phyloP scores from a whole-genome alignment of 805 yeast genomes.

The Jamesozyma lodderae region DNA sequence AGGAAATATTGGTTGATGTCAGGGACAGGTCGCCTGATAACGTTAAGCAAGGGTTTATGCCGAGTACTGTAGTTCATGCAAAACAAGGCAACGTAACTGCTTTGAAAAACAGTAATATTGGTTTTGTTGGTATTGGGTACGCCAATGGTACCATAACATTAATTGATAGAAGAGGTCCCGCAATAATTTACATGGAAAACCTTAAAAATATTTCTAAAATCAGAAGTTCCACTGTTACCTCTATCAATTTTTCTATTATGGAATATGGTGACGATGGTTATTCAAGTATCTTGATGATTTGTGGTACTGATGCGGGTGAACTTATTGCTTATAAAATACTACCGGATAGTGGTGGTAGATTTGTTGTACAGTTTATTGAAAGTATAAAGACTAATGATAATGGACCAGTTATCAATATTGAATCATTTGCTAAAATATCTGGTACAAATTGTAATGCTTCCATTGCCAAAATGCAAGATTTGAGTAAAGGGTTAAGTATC shows the following conservation, averaged over 20 bases:
- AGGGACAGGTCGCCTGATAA: constrained; percentile 43
- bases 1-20: constrained; percentile 37
- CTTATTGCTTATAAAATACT: constrained; percentile 53
- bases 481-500: constrained; percentile 52
- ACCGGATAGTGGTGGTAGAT: constrained; percentile 57
- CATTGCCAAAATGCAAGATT: constrained; percentile 43
- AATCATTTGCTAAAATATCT: constrained; percentile 46
- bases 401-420: constrained; percentile 43
- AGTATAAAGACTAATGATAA: constrained; percentile 39
- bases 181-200: constrained; percentile 42
- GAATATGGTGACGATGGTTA: constrained; percentile 56
- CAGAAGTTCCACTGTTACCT: constrained; percentile 37
- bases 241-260: constrained; percentile 66
- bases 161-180: constrained; percentile 75
- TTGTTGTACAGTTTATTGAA: constrained; percentile 44
- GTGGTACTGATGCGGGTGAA: constrained; percentile 75
- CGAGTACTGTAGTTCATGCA: constrained; percentile 40
- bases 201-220: constrained; percentile 20
- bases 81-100: constrained; percentile 47
- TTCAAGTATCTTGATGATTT: constrained; percentile 61
- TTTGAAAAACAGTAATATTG: constrained; percentile 60
- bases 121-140: constrained; percentile 78
- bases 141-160: constrained; percentile 65
- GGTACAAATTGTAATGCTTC: constrained; percentile 64
- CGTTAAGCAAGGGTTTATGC: constrained; percentile 53